Conservation (phyloP, 345 rosid species). For the Dipteronia sinensis region DNA sequence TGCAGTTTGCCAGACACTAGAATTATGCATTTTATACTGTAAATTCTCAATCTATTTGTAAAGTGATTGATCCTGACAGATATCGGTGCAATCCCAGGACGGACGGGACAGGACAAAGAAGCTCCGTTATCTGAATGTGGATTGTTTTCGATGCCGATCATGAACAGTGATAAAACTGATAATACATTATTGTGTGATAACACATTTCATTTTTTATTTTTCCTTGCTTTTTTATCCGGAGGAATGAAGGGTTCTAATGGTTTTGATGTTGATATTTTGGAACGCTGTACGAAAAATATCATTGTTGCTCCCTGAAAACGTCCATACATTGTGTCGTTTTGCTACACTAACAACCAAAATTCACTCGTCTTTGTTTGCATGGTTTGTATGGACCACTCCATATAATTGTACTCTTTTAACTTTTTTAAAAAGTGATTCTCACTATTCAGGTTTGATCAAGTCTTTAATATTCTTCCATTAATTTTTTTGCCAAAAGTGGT, state of each 20-base stretch:
- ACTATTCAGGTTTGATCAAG: not conserved
- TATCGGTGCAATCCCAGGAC: not conserved
- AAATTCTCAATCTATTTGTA: not conserved
- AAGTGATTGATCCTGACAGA: not conserved
- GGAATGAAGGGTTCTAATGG: constrained; percentile 4
- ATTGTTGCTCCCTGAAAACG: constrained; percentile 25
- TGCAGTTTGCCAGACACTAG: not conserved
- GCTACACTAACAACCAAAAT: not conserved
- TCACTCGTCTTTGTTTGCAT: not conserved
- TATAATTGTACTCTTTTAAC: not conserved
- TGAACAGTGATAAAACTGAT: not conserved
- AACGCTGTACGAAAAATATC: constrained; percentile 19
- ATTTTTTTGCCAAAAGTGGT: not conserved
- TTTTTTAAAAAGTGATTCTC: not conserved
- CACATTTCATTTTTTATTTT: not conserved
- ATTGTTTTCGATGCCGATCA: not conserved
- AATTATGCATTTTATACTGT: not conserved
- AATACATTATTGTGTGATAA: not conserved
- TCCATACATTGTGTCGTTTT: not conserved
- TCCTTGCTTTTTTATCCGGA: not conserved
- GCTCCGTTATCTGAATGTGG: not conserved
- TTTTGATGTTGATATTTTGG: constrained; percentile 24
- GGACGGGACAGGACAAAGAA: too few relatives aligned
- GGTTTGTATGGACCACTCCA: not conserved
- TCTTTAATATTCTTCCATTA: not conserved